A percentile compares a stretch with the other conserved stretches of the same genome.
Evolutionary conservation across 495 filamentous ascomycete genomes (phyloP).

Genomic region (Penicillium waksmanii): DNA sequence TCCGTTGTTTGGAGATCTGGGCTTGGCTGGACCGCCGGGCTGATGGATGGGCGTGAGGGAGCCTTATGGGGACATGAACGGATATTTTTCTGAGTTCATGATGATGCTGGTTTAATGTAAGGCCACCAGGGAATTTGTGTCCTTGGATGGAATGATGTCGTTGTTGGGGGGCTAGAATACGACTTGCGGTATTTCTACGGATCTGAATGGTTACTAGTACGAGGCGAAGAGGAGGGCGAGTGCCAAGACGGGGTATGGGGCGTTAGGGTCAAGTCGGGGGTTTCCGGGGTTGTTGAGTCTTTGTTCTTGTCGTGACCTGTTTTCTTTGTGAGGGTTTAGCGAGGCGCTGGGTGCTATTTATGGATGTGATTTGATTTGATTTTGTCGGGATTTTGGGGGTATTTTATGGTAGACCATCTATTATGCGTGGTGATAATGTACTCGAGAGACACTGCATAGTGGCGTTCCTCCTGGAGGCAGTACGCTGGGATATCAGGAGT

Average conservation of each 20-base stretch:
- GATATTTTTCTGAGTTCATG: neutral
- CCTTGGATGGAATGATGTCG: neutral
- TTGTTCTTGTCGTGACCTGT: neutral
- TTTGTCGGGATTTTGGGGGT: too few species aligned
- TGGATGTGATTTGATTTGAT: too few species aligned
- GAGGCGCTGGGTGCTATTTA: neutral
- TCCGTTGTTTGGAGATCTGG: neutral
- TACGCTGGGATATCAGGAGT: neutral
- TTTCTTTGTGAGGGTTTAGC: conserved; percentile 7
- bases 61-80: neutral
- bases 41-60: neutral
- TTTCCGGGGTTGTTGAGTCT: neutral
- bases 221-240: neutral
- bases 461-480: too few species aligned
- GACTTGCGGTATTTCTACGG: neutral
- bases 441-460: too few species aligned
- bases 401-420: too few species aligned
- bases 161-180: conserved; percentile 1
- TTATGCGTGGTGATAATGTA: too few species aligned
- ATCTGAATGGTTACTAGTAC: neutral
- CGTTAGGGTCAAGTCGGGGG: neutral
- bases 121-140: neutral
- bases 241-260: neutral
- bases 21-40: neutral
- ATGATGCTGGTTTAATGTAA: neutral